These are phyloP conservation scores for Leucaena leucocephala DNA, from an alignment of 306 rosid species.

Conservation along the genomic window DNA sequence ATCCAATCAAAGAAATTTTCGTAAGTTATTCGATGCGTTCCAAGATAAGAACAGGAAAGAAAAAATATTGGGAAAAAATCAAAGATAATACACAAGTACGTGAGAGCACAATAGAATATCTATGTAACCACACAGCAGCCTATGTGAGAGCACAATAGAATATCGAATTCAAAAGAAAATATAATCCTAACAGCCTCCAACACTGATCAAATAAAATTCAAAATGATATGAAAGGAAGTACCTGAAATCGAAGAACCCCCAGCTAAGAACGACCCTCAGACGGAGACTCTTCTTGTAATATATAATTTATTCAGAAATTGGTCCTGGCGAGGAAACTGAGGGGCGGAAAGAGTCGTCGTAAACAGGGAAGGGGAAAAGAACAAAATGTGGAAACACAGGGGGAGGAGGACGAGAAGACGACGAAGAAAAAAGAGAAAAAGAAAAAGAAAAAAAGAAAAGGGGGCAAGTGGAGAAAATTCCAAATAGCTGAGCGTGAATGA, in stretches of 20 bases:
- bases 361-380: background rate
- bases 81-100: background rate
- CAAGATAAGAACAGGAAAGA: conserved; percentile 7
- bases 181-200: background rate
- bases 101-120: background rate
- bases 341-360: background rate
- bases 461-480: background rate
- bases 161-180: background rate
- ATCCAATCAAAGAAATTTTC: background rate
- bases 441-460: background rate
- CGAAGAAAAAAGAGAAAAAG: no score
- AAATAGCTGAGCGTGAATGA: background rate
- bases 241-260: conserved; percentile 20
- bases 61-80: background rate
- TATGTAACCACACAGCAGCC: background rate
- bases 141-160: background rate
- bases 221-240: background rate
- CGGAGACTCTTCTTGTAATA: background rate
- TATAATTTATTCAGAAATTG: background rate
- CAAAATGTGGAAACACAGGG: background rate
- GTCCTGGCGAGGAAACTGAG: background rate
- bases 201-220: background rate
- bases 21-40: background rate
- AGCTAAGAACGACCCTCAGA: conserved; percentile 6
- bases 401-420: background rate